These are phyloP conservation scores for Microdochium nivale DNA, from an alignment of 2,329 filamentous ascomycete genomes.

Conservation along the genomic window DNA sequence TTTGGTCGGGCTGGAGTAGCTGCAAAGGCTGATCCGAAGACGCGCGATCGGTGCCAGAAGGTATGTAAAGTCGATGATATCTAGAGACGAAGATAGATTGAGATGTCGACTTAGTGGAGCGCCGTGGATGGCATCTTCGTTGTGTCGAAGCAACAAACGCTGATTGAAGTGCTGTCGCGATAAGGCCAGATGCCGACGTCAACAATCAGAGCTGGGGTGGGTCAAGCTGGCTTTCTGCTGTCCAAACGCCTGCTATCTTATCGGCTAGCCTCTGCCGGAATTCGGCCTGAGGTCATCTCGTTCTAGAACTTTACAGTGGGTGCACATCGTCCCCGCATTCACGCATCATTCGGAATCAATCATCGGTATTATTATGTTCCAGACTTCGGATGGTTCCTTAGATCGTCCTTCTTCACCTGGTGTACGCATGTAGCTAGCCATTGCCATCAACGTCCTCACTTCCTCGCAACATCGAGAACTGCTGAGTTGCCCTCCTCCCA, in stretches of 20 bases:
- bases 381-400: too few species aligned
- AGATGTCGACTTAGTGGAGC: not conserved
- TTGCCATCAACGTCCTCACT: not conserved
- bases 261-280: not conserved
- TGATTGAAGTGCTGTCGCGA: not conserved
- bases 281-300: not conserved
- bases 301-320: conserved; percentile 1
- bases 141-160: not conserved
- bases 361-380: too few species aligned
- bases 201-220: not conserved
- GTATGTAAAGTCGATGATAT: not conserved
- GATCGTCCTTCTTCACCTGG: too few species aligned
- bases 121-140: not conserved
- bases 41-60: not conserved
- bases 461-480: not conserved
- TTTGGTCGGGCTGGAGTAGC: not conserved
- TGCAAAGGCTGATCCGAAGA: not conserved
- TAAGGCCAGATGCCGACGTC: not conserved
- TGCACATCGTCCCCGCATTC: too few species aligned
- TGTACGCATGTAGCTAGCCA: too few species aligned
- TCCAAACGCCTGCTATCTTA: not conserved
- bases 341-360: too few species aligned
- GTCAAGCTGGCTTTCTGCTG: not conserved
- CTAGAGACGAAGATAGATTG: not conserved
- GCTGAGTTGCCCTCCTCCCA: conserved; percentile 16